Base-by-base conservation (phyloP, 805 yeast genomes). In the Yarrowia sp. region DNA sequence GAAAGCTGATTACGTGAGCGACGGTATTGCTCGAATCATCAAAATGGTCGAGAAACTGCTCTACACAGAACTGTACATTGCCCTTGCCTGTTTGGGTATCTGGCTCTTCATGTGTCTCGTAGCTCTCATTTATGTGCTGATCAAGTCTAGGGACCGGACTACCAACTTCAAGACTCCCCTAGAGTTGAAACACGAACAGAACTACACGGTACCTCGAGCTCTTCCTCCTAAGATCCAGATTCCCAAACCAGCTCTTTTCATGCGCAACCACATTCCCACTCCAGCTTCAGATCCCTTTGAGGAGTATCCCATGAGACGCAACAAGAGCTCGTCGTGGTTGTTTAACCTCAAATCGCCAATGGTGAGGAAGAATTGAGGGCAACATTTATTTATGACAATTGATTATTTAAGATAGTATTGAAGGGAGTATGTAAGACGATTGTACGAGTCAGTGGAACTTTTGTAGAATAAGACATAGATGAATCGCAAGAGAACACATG, bases 331-430 rank as follows among this genome's bases (percentile, higher is more conserved):
- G 11, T 59, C 52, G 3, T 59, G 65, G 65, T 5, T 59, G 35
- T 59, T 59, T 15, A 59, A 59, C 8, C 65, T 59, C 19, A 43
- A 45, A 32, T 43, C 52, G 11, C 65, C 65, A 22, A 48, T 41
- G 9, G 10, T 56, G 38, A 15, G 19, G 11, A 56, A 16, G 22
- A 9, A 42, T 5, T 48, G 38, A 38, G 40, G 9, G 40, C 5
- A 8, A 11, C 32, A 26, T 5, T 26, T 26, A 26, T 26, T 26
- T 26, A 26, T 26, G 32, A 26, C 32, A 26, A 26, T 26, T 26
- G 32, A 26, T 26, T 26, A 26, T 26, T 19, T 26, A 26, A 26
- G 32, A 26, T 19, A 19, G 19, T 19, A 19, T 19, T 19, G 19
- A 1, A 19, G 19, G 19, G 19, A 26, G 32, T 26, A 26, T 26